Percentiles rank a stretch among this genome's conserved stretches.
These are phyloP conservation scores for Sequoiadendron giganteum DNA, from an alignment of 75 land plant species.

Conservation along the genomic window DNA sequence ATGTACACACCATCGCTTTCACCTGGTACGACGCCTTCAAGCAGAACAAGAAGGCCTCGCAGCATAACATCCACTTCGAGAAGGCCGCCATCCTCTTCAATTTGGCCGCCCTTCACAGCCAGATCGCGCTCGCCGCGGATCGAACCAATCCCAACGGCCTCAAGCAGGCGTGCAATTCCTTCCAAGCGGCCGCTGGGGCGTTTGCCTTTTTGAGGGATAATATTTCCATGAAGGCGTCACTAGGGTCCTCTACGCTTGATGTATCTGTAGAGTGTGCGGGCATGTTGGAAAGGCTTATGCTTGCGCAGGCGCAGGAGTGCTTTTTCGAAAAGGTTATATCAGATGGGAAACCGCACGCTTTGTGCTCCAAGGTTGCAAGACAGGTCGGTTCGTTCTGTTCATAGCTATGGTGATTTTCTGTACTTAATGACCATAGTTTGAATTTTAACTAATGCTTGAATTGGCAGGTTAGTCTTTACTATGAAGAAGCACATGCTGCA, in stretches of 20 bases:
- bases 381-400: conserved; percentile 50
- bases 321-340: conserved; percentile 95
- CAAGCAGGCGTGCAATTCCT: conserved; percentile 78
- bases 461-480: conserved; percentile 72
- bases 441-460: background rate
- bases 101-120: conserved; percentile 85
- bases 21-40: conserved; percentile 96
- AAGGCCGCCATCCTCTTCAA: conserved; percentile 97
- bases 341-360: conserved; percentile 76
- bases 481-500: conserved; percentile 88
- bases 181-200: conserved; percentile 88
- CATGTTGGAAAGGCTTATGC: conserved; percentile 96
- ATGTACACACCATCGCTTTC: conserved; percentile 73
- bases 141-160: conserved; percentile 60
- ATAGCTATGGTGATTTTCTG: background rate
- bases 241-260: conserved; percentile 63
- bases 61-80: conserved; percentile 86
- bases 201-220: conserved; percentile 84
- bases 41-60: conserved; percentile 68
- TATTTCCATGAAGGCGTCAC: conserved; percentile 62
- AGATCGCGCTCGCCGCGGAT: conserved; percentile 80
- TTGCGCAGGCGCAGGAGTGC: conserved; percentile 99
- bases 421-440: background rate
- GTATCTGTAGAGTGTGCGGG: conserved; percentile 85
- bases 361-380: conserved; percentile 86